phyloP scores from a whole-genome alignment of 2,329 filamentous ascomycete genomes.

The Cladosporium sp. region DNA sequence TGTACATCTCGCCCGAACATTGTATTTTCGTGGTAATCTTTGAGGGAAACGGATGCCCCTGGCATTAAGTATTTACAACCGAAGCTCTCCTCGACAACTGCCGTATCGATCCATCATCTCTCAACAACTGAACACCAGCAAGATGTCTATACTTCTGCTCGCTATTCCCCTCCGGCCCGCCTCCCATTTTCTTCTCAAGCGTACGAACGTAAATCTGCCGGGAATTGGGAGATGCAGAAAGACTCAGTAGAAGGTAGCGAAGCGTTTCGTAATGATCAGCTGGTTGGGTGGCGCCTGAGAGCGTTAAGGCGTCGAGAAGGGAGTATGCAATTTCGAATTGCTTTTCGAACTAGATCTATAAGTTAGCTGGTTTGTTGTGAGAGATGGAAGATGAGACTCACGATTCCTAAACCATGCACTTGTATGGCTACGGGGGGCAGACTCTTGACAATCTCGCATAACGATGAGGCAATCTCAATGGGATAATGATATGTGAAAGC shows the following conservation, averaged over 20 bases:
- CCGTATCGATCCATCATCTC: conserved; percentile 12
- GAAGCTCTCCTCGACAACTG: conserved; percentile 12
- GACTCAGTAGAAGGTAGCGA: conserved; percentile 13
- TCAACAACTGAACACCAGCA: conserved; percentile 14
- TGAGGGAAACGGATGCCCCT: too few relatives aligned
- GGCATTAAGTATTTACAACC: background rate
- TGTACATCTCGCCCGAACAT: too few relatives aligned
- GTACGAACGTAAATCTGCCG: conserved; percentile 18
- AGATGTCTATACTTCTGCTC: conserved; percentile 16
- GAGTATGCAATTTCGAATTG: conserved; percentile 20
- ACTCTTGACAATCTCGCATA: conserved; percentile 16
- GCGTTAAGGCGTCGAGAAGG: conserved; percentile 15
- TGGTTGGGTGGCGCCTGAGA: conserved; percentile 10
- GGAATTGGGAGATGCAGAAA: conserved; percentile 16
- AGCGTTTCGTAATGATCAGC: conserved; percentile 16
- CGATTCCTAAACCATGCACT: conserved; percentile 14
- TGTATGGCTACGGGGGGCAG: conserved; percentile 17
- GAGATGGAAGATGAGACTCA: background rate
- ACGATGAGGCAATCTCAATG: conserved; percentile 14
- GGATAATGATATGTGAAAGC: conserved; percentile 18
- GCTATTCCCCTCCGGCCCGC: conserved; percentile 2
- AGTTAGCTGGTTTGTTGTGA: background rate
- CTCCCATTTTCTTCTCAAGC: conserved; percentile 18
- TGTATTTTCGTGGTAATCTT: too few relatives aligned
- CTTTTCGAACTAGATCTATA: conserved; percentile 15